Percentiles rank a stretch among this genome's conserved stretches.
Conservation (phyloP, 2,329 filamentous ascomycete species). For the Hirsutella minnesotensis region DNA sequence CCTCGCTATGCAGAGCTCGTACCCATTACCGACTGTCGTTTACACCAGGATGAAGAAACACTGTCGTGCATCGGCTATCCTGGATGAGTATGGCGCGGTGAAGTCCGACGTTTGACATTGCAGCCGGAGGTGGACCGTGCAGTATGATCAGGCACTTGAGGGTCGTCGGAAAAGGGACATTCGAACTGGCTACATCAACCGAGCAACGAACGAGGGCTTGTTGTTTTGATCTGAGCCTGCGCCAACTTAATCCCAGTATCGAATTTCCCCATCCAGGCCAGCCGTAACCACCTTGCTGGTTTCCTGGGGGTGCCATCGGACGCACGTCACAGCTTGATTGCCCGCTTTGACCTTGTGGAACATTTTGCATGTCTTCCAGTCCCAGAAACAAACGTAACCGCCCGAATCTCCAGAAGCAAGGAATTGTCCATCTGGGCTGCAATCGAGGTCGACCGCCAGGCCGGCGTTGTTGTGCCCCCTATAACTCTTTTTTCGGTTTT, state of each 20-base stretch:
- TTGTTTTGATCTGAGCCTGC: too few relatives aligned
- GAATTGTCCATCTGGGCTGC: slow-evolving; percentile 87
- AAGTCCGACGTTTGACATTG: too few relatives aligned
- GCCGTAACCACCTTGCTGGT: slow-evolving; percentile 88
- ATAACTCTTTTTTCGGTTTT: slow-evolving; percentile 96
- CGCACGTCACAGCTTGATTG: slow-evolving; percentile 70
- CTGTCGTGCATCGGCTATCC: too few relatives aligned
- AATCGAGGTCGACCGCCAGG: slow-evolving; percentile 79
- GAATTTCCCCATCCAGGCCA: slow-evolving; percentile 77
- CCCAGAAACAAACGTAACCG: slow-evolving; percentile 92
- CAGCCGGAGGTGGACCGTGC: too few relatives aligned
- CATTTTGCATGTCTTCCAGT: slow-evolving; percentile 99
- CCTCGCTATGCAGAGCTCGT: too few relatives aligned
- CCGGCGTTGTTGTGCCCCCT: slow-evolving; percentile 93
- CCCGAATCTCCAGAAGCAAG: slow-evolving; percentile 76
- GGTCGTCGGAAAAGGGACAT: too few relatives aligned
- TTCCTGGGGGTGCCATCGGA: slow-evolving; percentile 97
- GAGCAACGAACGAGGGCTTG: too few relatives aligned
- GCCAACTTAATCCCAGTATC: slow-evolving; percentile 71
- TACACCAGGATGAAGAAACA: too few relatives aligned
- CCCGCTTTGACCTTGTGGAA: slow-evolving; percentile 89
- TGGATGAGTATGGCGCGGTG: too few relatives aligned
- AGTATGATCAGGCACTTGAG: too few relatives aligned
- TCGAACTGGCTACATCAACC: too few relatives aligned
- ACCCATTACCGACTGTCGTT: too few relatives aligned